Conservation (phyloP, 257 asterid species). For the Schizonepeta tenuifolia region DNA sequence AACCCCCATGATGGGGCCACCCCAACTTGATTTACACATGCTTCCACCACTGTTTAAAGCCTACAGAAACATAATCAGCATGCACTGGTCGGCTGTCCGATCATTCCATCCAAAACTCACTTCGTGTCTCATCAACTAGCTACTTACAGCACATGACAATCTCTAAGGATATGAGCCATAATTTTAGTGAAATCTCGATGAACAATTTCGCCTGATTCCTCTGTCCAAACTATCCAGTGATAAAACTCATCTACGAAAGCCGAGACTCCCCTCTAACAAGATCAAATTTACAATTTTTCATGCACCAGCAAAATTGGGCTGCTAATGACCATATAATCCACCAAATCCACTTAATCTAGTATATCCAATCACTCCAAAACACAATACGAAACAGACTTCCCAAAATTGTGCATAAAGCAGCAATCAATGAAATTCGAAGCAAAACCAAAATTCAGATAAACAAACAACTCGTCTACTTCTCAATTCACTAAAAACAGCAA, state of each 20-base stretch:
- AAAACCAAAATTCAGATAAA: neutral
- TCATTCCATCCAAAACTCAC: neutral
- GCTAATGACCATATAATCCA: neutral
- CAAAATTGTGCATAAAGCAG: neutral
- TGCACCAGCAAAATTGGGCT: neutral
- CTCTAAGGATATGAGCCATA: neutral
- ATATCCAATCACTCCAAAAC: neutral
- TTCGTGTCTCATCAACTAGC: neutral
- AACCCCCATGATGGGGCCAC: neutral
- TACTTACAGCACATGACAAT: neutral
- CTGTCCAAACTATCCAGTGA: neutral
- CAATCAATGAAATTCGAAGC: neutral
- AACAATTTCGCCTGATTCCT: neutral
- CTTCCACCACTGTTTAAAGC: neutral
- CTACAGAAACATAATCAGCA: neutral
- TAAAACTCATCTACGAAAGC: neutral
- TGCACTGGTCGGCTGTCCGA: neutral
- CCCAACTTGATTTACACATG: neutral
- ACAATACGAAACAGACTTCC: neutral
- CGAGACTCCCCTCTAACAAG: neutral
- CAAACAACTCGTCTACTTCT: neutral
- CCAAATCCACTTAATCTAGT: neutral
- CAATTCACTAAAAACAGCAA: neutral
- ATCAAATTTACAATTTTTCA: neutral
- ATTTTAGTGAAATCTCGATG: neutral